Conservation (phyloP, 2,329 filamentous ascomycete species). For the Fusarium citri region DNA sequence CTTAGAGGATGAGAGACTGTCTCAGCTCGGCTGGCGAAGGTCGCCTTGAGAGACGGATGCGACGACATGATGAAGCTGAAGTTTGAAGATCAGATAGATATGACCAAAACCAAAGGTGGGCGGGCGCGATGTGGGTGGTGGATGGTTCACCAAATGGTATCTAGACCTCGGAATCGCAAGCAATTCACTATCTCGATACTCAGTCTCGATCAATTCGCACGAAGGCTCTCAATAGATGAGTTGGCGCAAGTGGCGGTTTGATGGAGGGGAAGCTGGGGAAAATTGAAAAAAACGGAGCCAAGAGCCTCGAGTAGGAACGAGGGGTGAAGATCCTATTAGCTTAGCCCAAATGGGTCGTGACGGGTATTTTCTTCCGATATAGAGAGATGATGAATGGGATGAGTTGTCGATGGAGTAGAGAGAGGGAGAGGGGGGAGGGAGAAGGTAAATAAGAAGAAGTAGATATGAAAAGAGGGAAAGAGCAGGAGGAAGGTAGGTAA, state of each 20-base stretch:
- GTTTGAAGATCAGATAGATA: background rate
- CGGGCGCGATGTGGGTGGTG: background rate
- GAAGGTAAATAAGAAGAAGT: constrained; percentile 1
- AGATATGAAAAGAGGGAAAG: constrained; percentile 13
- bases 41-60: constrained; percentile 63
- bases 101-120: background rate
- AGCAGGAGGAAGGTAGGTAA: constrained; percentile 23
- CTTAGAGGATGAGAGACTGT: constrained; percentile 68
- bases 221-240: constrained; percentile 21
- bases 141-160: constrained; percentile 8
- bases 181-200: constrained; percentile 10
- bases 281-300: constrained; percentile 27
- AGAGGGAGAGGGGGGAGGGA: background rate
- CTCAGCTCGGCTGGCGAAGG: constrained; percentile 64
- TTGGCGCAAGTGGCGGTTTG: constrained; percentile 40
- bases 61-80: constrained; percentile 48
- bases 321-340: constrained; percentile 39
- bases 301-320: constrained; percentile 37
- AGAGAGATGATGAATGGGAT: background rate
- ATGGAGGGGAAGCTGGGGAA: constrained; percentile 36
- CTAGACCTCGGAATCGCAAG: constrained; percentile 11
- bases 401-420: background rate
- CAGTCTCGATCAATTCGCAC: constrained; percentile 8
- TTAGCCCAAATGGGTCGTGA: constrained; percentile 26
- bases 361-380: constrained; percentile 19